Base-by-base conservation (phyloP, 1,284 basidiomycete species). In the Trametes polyzona region DNA sequence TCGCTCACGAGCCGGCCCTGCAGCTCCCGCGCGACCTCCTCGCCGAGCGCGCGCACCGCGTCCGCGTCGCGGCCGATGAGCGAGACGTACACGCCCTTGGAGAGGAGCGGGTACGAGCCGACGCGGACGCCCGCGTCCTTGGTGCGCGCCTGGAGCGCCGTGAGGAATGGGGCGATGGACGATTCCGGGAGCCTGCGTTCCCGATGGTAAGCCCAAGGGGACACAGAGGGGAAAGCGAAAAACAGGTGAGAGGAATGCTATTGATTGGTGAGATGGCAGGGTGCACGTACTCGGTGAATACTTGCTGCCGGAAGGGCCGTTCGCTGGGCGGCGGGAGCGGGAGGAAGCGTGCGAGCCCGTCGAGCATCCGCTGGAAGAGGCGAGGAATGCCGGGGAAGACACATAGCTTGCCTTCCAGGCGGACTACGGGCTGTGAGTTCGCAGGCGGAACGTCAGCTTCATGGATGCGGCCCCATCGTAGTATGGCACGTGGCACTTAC, bases 311-410 rank as follows among this genome's bases (percentile, higher is more conserved):
- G 70, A 82, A 82, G 0, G 90, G 91, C 52, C 90, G 86, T 65
- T 87, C 80, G 39, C 77, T 75, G 8, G 80, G 76, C 0, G 91
- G 88, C 2, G 92, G 90, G 14, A 95, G 80, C 0, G 92, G 86
- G 1, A 95, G 76, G 69, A 88, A 93, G 1, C 86, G 83, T 27
- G 82, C 84, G 26, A 96, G 74, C 16, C 80, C 83, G 50, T 87
- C 80, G 29, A 95, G 76, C 78, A 96, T 87, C 69, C 84, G 84
- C 67, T 92, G 86, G 75, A 95, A 96, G 19, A 96, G 78, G 0
- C 80, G 76, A 0, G 95, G 95, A 50, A 96, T 93, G n/a, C 94
- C 95, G 0, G 95, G 95, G 72, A 96, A 88, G 21, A 96, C 78
- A 73, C 92, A 96, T 3, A 96, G 78, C 75, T 92, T 95, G 16